These are phyloP conservation scores for Eucalyptus regnans DNA, from an alignment of 345 rosid genomes.

Conservation along the genomic window DNA sequence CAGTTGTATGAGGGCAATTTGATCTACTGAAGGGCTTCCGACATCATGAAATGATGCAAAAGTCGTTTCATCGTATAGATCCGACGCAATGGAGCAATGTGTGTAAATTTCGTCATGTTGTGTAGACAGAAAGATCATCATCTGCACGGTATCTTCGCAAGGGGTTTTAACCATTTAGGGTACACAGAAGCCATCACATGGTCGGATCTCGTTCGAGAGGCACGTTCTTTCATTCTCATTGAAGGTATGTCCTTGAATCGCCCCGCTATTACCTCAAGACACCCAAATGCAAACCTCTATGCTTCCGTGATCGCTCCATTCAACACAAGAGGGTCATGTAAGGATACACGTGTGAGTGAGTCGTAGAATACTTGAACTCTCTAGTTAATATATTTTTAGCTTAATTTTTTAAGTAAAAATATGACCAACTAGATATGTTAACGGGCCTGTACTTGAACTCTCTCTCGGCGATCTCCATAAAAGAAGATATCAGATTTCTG, in stretches of 20 bases:
- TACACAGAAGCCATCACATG: neutral
- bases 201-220: neutral
- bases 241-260: neutral
- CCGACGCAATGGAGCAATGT: neutral
- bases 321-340: neutral
- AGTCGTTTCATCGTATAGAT: neutral
- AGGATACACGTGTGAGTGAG: too few species aligned
- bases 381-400: too few species aligned
- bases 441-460: too few species aligned
- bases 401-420: too few species aligned
- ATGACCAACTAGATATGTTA: too few species aligned
- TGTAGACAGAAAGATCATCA: neutral
- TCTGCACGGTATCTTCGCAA: too few species aligned
- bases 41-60: neutral
- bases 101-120: neutral
- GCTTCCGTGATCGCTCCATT: neutral
- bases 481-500: too few species aligned
- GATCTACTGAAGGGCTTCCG: neutral
- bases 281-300: neutral
- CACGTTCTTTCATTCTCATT: neutral
- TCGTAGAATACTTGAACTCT: too few species aligned
- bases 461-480: rapidly evolving
- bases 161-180: neutral
- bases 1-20: neutral
- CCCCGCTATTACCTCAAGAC: neutral